Conservation (phyloP, 2,329 filamentous ascomycete species). For the Penicillium sp. region DNA sequence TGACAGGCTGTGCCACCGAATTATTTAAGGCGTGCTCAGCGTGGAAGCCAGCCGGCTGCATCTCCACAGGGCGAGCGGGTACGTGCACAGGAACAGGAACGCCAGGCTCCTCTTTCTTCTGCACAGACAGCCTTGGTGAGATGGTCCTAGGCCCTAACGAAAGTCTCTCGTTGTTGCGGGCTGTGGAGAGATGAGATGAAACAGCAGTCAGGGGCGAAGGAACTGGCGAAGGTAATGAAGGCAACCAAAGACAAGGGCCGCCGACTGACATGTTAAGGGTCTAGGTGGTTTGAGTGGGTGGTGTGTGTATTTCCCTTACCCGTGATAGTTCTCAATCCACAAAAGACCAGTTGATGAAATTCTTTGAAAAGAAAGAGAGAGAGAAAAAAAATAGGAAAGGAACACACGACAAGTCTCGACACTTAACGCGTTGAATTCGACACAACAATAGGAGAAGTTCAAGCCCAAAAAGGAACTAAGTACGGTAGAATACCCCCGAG, state of each 20-base stretch:
- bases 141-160: constrained; percentile 22
- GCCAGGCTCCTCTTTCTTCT: constrained; percentile 24
- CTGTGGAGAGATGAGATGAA: constrained; percentile 28
- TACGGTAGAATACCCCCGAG: constrained; percentile 14
- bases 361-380: background rate
- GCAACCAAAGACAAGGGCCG: constrained; percentile 39
- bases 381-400: constrained; percentile 4
- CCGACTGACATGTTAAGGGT: constrained; percentile 38
- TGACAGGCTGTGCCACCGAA: constrained; percentile 10
- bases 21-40: constrained; percentile 32
- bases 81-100: constrained; percentile 10
- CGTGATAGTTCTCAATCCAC: constrained; percentile 1
- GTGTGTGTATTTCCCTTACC: constrained; percentile 7
- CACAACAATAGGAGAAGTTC: constrained; percentile 8
- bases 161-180: constrained; percentile 28
- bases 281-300: constrained; percentile 1
- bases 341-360: background rate
- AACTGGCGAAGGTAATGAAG: constrained; percentile 33
- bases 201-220: constrained; percentile 33
- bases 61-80: constrained; percentile 19
- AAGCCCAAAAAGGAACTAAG: constrained; percentile 8
- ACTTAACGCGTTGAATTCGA: constrained; percentile 6
- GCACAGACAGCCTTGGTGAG: constrained; percentile 21
- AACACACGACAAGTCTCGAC: constrained; percentile 7
- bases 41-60: constrained; percentile 28